phyloP scores from a whole-genome alignment of 495 filamentous ascomycete species.

The Neurospora cerealis region DNA sequence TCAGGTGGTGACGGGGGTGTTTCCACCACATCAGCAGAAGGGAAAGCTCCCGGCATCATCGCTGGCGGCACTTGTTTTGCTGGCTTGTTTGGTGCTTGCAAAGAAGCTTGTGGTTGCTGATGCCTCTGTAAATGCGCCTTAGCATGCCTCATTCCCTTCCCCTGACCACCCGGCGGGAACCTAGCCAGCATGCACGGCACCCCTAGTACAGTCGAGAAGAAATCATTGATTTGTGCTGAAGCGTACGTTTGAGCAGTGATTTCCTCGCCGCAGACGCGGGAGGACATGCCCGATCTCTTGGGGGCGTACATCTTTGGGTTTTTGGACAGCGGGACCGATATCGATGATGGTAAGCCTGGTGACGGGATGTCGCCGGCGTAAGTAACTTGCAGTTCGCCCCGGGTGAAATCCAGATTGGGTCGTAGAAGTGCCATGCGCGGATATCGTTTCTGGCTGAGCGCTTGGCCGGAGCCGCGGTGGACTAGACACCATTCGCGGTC shows the following conservation, averaged over 20 bases:
- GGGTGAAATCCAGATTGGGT: conserved; percentile 56
- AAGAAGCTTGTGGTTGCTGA: conserved; percentile 19
- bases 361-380: conserved; percentile 33
- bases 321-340: conserved; percentile 54
- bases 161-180: conserved; percentile 54
- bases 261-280: conserved; percentile 70
- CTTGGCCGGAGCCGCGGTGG: conserved; percentile 67
- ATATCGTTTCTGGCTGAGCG: conserved; percentile 73
- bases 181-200: conserved; percentile 73
- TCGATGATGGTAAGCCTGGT: conserved; percentile 26
- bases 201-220: conserved; percentile 63
- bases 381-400: conserved; percentile 36
- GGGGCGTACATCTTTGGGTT: conserved; percentile 39
- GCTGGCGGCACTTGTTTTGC: not conserved
- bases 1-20: conserved; percentile 37
- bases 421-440: conserved; percentile 73
- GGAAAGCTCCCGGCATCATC: conserved; percentile 47
- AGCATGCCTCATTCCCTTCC: conserved; percentile 48
- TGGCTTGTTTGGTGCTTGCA: no score
- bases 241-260: conserved; percentile 60
- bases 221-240: conserved; percentile 50
- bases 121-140: conserved; percentile 53
- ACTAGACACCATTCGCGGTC: conserved; percentile 92
- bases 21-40: conserved; percentile 1
- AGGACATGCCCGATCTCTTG: conserved; percentile 19